Evolutionary conservation across 129 eudicot species (phyloP).

Genomic region (Chrysanthemum lavandulifolium): DNA sequence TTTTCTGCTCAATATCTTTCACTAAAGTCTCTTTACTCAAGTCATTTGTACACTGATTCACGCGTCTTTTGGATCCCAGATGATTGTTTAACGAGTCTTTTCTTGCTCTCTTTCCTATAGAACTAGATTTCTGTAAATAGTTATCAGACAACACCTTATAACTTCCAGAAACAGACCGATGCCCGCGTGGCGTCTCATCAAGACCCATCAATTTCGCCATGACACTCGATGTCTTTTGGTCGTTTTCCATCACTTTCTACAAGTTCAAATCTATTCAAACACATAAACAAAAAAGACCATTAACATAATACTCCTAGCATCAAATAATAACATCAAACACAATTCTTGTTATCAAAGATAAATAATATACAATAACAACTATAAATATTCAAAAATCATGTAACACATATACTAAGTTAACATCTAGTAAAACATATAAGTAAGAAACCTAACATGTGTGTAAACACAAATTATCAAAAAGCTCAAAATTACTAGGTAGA

Average conservation of each 20-base stretch:
- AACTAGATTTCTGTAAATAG: slow-evolving; percentile 52
- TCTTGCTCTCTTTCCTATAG: slow-evolving; percentile 47
- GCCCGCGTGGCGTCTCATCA: slow-evolving; percentile 31
- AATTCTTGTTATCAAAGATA: too few relatives aligned
- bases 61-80: slow-evolving; percentile 22
- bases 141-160: slow-evolving; percentile 53
- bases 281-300: neutral
- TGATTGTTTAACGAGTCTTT: slow-evolving; percentile 16
- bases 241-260: slow-evolving; percentile 45
- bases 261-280: slow-evolving; percentile 23
- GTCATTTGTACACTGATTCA: slow-evolving; percentile 13
- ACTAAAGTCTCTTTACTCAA: slow-evolving; percentile 6
- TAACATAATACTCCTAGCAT: neutral
- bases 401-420: neutral
- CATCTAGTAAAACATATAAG: too few relatives aligned
- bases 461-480: too few relatives aligned
- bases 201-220: slow-evolving; percentile 71
- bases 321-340: too few relatives aligned
- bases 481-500: too few relatives aligned
- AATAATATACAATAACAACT: too few relatives aligned
- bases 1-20: neutral
- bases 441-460: too few relatives aligned
- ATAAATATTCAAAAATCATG: neutral
- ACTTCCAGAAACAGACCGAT: slow-evolving; percentile 24
- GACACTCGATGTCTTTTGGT: slow-evolving; percentile 43